Base-by-base conservation (phyloP, 495 filamentous ascomycete genomes). In the Xylaria scruposa region DNA sequence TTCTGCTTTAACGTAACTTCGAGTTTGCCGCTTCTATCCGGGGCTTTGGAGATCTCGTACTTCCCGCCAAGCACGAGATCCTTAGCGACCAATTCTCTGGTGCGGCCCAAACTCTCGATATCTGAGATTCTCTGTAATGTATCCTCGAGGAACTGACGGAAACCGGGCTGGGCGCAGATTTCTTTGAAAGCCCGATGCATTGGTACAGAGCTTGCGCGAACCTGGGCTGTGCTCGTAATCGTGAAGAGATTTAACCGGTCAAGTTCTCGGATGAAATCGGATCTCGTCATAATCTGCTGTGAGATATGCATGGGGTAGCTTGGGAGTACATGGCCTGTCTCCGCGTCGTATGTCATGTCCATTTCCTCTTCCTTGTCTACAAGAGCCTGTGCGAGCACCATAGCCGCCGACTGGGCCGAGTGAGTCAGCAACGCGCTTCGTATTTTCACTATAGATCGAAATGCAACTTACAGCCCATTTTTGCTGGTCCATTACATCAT, bases 401-500 rank as follows among this genome's bases (percentile, higher is more conserved):
- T 96, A 19, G 96, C 95, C 9, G 95, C 94, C 15, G 94, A 93
- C 87, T 94, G 40, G 36, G 46, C 51, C 33, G 4, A n/a, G 44
- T 21, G 2, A 10, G 70, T 79, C 70, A 70, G 72, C 47, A 49
- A 7, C n/a, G 38, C 21, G 8, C 21, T 63, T 62, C 21, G 54
- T 59, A n/a, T n/a, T 21, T 44, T 7, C 5, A 29, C 3, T 0
- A 15, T 6, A 38, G 40, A 42, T 60, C 9, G 53, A 17, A 51
- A 33, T 12, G 5, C 3, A 44, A 85, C 90, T 80, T 81, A 94
- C 91, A 40, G 95, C 91, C 82, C 92, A 96, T 78, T 99, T 99
- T 74, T 98, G 96, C 81, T 98, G 91, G 77, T 98, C 94, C 96
- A 99, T 98, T 49, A 98, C 96, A 81, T 99, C 96, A 83, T 99